phyloP scores from a whole-genome alignment of 768 basidiomycete species.

The Ramaria sp. region DNA sequence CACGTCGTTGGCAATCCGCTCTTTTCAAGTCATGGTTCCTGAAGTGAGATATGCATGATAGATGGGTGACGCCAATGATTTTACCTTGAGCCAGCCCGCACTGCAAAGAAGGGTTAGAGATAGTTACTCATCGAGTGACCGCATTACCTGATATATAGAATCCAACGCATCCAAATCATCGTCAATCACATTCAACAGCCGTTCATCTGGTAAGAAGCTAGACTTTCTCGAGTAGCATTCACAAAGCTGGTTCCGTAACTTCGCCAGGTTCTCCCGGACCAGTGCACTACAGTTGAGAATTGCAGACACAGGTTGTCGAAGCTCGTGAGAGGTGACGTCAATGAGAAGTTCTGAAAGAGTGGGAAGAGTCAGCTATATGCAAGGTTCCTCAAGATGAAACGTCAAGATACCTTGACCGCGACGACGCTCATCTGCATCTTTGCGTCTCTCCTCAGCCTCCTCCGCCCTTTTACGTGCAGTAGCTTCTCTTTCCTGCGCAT shows the following conservation, averaged over 20 bases:
- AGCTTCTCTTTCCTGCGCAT: constrained; percentile 22
- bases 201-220: constrained; percentile 9
- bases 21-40: constrained; percentile 3
- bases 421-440: constrained; percentile 18
- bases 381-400: background rate
- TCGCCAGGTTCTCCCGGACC: constrained; percentile 21
- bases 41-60: background rate
- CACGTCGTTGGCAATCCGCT: constrained; percentile 28
- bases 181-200: constrained; percentile 14
- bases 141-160: constrained; percentile 21
- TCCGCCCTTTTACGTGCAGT: constrained; percentile 17
- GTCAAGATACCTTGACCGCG: constrained; percentile 20
- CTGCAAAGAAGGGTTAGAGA: constrained; percentile 3
- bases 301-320: constrained; percentile 18
- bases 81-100: constrained; percentile 23
- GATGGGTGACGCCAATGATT: background rate
- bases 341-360: constrained; percentile 22
- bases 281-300: constrained; percentile 24
- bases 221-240: background rate
- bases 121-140: background rate
- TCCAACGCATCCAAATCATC: constrained; percentile 23
- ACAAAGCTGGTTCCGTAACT: constrained; percentile 16
- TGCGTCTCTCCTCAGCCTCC: constrained; percentile 18
- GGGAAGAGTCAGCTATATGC: background rate
- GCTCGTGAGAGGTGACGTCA: constrained; percentile 26